A percentile compares a stretch with the other conserved stretches of the same genome.
phyloP scores from a whole-genome alignment of 768 basidiomycete genomes.

The Peribolospora baueri region DNA sequence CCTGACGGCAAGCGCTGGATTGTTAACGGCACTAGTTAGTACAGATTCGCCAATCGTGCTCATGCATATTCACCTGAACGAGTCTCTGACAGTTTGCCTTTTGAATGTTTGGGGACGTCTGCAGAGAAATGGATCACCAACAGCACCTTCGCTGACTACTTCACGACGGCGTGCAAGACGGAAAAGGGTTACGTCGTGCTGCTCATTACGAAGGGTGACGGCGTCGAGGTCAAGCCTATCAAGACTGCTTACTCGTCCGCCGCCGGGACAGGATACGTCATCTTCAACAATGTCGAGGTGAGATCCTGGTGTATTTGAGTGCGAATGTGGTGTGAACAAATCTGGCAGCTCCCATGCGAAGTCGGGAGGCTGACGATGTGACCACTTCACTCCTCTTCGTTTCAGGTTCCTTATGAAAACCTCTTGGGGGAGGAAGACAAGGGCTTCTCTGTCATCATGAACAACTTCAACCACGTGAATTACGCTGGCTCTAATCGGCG shows the following conservation, averaged over 20 bases:
- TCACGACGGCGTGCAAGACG: slow-evolving; percentile 13
- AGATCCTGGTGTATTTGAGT: too few relatives aligned
- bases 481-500: neutral
- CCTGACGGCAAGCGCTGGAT: slow-evolving; percentile 12
- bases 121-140: slow-evolving; percentile 14
- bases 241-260: slow-evolving; percentile 3
- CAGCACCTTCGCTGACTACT: slow-evolving; percentile 14
- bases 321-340: too few relatives aligned
- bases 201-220: neutral
- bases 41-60: too few relatives aligned
- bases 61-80: neutral
- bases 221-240: slow-evolving; percentile 5
- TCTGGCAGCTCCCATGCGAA: too few relatives aligned
- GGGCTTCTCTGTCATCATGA: slow-evolving; percentile 15
- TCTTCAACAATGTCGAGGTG: slow-evolving; percentile 7
- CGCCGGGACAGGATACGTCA: slow-evolving; percentile 11
- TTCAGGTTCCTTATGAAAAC: slow-evolving; percentile 17
- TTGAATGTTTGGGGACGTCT: neutral
- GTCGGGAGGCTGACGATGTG: neutral
- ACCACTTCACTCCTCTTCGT: slow-evolving; percentile 2
- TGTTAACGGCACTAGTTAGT: neutral
- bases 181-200: neutral
- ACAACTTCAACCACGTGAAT: slow-evolving; percentile 12
- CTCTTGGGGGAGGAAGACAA: slow-evolving; percentile 14
- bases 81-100: neutral